These are phyloP conservation scores for Globisporangium spiculum DNA, from an alignment of 352 stramenopile species.

Conservation along the genomic window DNA sequence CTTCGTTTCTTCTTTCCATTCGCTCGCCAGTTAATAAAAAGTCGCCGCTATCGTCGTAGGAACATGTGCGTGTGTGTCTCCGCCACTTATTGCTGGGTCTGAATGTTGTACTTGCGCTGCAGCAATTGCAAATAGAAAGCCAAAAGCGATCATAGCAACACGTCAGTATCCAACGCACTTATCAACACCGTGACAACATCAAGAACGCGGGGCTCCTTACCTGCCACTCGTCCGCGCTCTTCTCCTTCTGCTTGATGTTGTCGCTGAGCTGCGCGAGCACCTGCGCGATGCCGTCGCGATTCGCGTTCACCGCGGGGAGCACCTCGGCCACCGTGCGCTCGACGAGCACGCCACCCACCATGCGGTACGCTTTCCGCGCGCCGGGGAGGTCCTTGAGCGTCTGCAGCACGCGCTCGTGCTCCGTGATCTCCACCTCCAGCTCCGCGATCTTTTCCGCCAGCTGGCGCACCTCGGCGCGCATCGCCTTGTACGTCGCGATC, in stretches of 20 bases:
- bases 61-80: neutral
- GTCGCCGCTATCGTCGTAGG: neutral
- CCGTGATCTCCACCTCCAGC: constrained; percentile 78
- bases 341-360: constrained; percentile 96
- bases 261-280: constrained; percentile 74
- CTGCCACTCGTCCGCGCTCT: constrained; percentile 78
- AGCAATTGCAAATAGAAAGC: neutral
- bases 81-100: constrained; percentile 62
- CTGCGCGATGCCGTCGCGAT: constrained; percentile 78
- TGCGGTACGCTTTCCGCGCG: constrained; percentile 90
- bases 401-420: constrained; percentile 83
- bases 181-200: neutral
- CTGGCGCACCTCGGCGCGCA: constrained; percentile 79
- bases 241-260: constrained; percentile 84
- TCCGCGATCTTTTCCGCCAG: constrained; percentile 83
- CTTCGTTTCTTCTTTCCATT: constrained; percentile 7
- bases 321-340: constrained; percentile 96
- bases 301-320: constrained; percentile 87
- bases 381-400: constrained; percentile 72
- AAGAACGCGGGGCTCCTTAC: constrained; percentile 14
- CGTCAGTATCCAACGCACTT: neutral
- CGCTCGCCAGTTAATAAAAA: constrained; percentile 6
- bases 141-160: neutral
- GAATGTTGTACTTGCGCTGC: constrained; percentile 85
- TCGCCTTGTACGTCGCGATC: constrained; percentile 84